Evolutionary conservation across 1,284 basidiomycete species (phyloP).

Genomic region (Apiotrichum brassicae): DNA sequence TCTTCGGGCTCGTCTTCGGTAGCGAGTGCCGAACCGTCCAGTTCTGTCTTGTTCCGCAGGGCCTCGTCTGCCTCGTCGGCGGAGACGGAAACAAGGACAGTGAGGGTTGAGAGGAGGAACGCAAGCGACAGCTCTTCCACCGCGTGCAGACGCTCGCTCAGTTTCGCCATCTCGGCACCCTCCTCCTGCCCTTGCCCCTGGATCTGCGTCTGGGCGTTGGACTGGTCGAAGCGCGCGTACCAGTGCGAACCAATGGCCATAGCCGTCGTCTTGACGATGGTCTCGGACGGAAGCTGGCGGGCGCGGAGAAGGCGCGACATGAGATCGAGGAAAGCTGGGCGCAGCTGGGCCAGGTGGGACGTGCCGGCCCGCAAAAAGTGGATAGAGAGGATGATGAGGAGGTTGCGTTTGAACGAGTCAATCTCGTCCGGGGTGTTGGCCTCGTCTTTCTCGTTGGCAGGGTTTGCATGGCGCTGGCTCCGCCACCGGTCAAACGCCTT

Average conservation of each 20-base stretch:
- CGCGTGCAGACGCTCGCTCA: constrained; percentile 23
- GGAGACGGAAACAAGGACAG: constrained; percentile 62
- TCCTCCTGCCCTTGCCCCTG: too few species aligned
- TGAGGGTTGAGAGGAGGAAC: constrained; percentile 67
- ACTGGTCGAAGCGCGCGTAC: constrained; percentile 61
- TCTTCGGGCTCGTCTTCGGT: constrained; percentile 47
- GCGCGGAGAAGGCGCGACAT: constrained; percentile 55
- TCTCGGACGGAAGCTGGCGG: constrained; percentile 66
- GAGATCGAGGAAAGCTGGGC: constrained; percentile 11
- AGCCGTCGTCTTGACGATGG: constrained; percentile 67
- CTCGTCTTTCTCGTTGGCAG: constrained; percentile 29
- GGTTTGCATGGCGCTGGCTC: constrained; percentile 29
- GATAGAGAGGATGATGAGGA: constrained; percentile 57
- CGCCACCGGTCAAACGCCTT: constrained; percentile 57
- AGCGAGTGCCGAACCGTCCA: constrained; percentile 18
- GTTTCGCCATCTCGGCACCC: constrained; percentile 7
- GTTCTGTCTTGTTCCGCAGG: constrained; percentile 9
- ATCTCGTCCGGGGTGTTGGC: constrained; percentile 49
- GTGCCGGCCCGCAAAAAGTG: constrained; percentile 34
- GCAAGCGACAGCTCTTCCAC: constrained; percentile 64
- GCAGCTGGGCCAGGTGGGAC: constrained; percentile 21
- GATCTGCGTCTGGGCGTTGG: background rate
- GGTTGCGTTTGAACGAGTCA: constrained; percentile 61
- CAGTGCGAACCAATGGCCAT: constrained; percentile 72
- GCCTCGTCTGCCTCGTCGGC: constrained; percentile 50